Evolutionary conservation across 2,329 filamentous ascomycete species (phyloP).

Genomic region (Aspergillus quadricinctus): DNA sequence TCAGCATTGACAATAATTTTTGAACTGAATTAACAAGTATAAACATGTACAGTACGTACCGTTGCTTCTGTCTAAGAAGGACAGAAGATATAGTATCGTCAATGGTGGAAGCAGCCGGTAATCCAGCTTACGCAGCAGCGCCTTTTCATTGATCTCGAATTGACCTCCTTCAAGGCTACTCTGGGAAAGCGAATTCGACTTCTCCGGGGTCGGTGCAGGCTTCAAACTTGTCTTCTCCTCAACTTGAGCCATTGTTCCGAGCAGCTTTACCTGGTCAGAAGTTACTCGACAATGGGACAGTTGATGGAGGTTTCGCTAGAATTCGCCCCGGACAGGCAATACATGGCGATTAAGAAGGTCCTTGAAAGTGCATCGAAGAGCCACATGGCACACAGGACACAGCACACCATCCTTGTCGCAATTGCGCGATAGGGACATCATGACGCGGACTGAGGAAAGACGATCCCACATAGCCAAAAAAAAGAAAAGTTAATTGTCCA

Average conservation of each 20-base stretch:
- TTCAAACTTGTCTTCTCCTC: conserved; percentile 3
- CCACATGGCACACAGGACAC: conserved; percentile 2
- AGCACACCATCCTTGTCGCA: conserved; percentile 15
- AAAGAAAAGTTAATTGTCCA: background rate
- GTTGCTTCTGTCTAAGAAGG: conserved; percentile 43
- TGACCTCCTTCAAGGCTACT: conserved; percentile 18
- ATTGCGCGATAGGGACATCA: conserved; percentile 10
- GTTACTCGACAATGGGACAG: background rate
- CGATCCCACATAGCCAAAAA: conserved; percentile 6
- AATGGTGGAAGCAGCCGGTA: conserved; percentile 40
- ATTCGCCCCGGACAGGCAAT: background rate
- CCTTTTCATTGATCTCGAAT: conserved; percentile 33
- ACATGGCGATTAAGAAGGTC: background rate
- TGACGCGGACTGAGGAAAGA: background rate
- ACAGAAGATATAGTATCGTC: conserved; percentile 42
- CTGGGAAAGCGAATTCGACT: conserved; percentile 2
- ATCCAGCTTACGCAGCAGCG: conserved; percentile 43
- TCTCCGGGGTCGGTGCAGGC: background rate
- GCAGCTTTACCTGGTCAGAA: background rate
- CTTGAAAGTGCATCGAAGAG: background rate
- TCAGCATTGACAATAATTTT: background rate
- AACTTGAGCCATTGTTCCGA: conserved; percentile 8
- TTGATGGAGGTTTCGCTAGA: background rate
- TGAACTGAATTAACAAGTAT: background rate
- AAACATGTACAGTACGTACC: conserved; percentile 16